phyloP scores from a whole-genome alignment of 257 asterid genomes.

The Solanum lycopersicoides region DNA sequence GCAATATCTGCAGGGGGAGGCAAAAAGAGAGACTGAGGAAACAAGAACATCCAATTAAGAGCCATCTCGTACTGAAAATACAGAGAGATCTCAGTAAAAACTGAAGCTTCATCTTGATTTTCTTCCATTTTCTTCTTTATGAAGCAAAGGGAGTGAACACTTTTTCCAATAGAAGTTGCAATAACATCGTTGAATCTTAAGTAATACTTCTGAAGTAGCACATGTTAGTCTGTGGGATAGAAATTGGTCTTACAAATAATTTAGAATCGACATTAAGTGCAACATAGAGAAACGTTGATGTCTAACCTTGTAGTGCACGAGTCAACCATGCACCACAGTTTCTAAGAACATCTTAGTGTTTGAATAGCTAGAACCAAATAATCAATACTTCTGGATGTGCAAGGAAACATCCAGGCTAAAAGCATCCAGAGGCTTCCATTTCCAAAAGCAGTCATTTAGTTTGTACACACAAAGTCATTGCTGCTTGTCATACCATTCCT shows the following conservation, averaged over 20 bases:
- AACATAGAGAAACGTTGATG: background rate
- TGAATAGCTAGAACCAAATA: background rate
- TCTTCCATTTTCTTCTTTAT: background rate
- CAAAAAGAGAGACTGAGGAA: background rate
- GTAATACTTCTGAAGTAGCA: background rate
- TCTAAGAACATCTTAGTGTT: background rate
- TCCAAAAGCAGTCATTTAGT: background rate
- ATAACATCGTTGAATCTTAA: background rate
- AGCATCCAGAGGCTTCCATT: background rate
- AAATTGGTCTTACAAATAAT: background rate
- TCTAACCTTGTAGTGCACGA: background rate
- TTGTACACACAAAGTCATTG: background rate
- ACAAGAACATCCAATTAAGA: constrained; percentile 2
- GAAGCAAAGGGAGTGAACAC: background rate
- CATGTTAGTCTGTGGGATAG: background rate
- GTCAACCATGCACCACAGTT: background rate
- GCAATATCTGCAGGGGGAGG: constrained; percentile 58
- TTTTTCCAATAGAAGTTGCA: background rate
- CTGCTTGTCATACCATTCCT: background rate
- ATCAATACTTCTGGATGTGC: background rate
- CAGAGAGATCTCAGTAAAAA: background rate
- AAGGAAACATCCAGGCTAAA: background rate
- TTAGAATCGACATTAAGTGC: background rate
- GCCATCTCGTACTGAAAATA: background rate
- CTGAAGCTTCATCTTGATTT: background rate